phyloP scores from a whole-genome alignment of 495 filamentous ascomycete species.

The Trichocladium uniseriatum region DNA sequence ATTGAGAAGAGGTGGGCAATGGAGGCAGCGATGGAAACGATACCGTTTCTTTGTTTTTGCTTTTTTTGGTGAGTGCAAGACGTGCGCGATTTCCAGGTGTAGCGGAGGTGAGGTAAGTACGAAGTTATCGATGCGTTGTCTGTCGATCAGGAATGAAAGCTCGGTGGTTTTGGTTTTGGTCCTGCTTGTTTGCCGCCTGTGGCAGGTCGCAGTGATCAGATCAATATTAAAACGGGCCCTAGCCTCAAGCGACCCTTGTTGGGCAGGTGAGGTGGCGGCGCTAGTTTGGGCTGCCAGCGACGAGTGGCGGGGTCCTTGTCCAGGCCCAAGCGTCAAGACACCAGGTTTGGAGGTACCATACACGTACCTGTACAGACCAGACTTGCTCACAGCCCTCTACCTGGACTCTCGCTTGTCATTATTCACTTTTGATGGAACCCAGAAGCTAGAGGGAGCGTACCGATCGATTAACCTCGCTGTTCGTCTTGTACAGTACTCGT shows the following conservation, averaged over 20 bases:
- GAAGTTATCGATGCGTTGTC: conserved; percentile 2
- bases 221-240: not conserved
- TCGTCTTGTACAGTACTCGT: too few relatives aligned
- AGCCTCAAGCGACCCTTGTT: not conserved
- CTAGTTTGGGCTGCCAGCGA: too few relatives aligned
- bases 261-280: not conserved
- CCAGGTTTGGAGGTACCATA: too few relatives aligned
- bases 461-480: too few relatives aligned
- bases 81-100: conserved; percentile 1
- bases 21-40: not conserved
- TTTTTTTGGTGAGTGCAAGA: not conserved
- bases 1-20: not conserved
- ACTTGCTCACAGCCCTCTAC: too few relatives aligned
- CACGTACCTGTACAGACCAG: too few relatives aligned
- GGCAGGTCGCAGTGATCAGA: not conserved
- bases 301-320: too few relatives aligned
- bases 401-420: too few relatives aligned
- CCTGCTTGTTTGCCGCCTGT: conserved; percentile 3
- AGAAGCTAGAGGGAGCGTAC: too few relatives aligned
- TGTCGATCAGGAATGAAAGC: not conserved
- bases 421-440: too few relatives aligned
- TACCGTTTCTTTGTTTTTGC: not conserved
- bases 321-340: too few relatives aligned
- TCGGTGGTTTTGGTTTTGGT: conserved; percentile 1
- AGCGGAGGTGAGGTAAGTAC: not conserved